Base-by-base conservation (phyloP, 257 asterid genomes). In the Thymus mandschuricus region DNA sequence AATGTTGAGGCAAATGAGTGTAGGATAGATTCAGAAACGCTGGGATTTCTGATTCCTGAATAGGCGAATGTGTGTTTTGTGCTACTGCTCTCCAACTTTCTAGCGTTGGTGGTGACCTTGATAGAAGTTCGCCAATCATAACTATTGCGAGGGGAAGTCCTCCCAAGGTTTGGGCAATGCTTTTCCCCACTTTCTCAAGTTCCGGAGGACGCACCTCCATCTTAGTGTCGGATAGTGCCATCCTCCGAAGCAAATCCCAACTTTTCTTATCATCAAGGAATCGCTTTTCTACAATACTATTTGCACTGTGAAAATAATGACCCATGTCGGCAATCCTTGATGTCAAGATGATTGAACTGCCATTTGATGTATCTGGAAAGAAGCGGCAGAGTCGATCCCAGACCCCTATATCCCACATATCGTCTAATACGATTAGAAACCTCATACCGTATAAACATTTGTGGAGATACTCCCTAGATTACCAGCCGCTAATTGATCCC, bases 141-240 rank as follows among this genome's bases (percentile, higher is more conserved):
- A 40, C 41, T 2, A 70, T 58, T 21, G 72, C 75, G 0, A 76
- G 35, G 10, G 79, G 79, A 31, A 73, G 75, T 6, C 85, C 81
- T 58, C 30, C 63, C 15, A 60, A 50, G 10, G 27, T 72, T 38
- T 38, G 4, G 27, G 38, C 70, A 48, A 70, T 70, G 9, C 2
- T 33, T 31, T 5, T 60, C 3, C 76, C 76, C 3, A 61, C 11
- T n/a, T 7, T 6, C 45, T 61, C 56, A 8, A 72, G 56, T 52
- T 31, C 31, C 3, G 6, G 7, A 59, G 38, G 40, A 31, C 60
- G 48, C n/a, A 3, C 40, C 40, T 8, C 1, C 58, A 0, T 21
- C 21, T 64, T 9, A 10, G 1, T 43, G 48, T 43, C 48, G 11
- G n/a, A 6, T 58, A 8, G 31, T 31, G 54, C 46, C 8, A 48